Evolutionary conservation across 192 early-diverging fungal genomes (phyloP), one percentile per base, ranked within the genome.

Genomic region (Dispira simplex): DNA sequence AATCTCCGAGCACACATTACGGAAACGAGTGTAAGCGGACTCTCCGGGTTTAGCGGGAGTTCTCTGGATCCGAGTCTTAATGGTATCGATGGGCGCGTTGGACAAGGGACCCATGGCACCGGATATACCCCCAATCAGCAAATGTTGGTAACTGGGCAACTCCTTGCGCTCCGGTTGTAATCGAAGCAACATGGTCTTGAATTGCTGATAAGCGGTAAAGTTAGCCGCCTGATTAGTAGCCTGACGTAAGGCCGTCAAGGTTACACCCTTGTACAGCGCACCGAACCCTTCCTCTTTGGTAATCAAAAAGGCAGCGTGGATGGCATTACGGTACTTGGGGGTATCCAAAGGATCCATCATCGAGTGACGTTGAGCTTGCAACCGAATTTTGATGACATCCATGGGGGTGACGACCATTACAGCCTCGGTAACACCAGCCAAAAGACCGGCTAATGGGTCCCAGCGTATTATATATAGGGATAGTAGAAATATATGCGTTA

Each of bases 371-470:
- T 96, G 93, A 0, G 93, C 91, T 73, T 98, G 95, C 63, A 98
- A 77, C 69, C 95, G 90, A 68, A 98, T 98, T 79, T 98, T 98
- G 77, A 98, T 88, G 26, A 98, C 91, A 63, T 98, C 95, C 95
- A 98, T 96, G 23, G 95, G 95, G 5, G 95, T 97, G 21, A 96
- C 95, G 46, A 96, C 93, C 21, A 90, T 60, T 5, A 98, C 85
- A 16, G 92, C 90, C 74, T 98, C 95, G 23, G 95, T 98, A 9
- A 83, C 79, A 70, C 93, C 95, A 20, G 95, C 95, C 46, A 81
- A 81, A 51, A 96, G 77, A 67, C 95, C 95, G 44, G 95, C 92
- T 85, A 73, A 21, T 26, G 59, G 26, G 32, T 44, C 39, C 25
- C 32, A 52, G 48, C 27, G 65, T 54, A 71, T 26, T 60, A 46